phyloP scores from a whole-genome alignment of 331 rosid genomes.

The Cydonia oblonga region DNA sequence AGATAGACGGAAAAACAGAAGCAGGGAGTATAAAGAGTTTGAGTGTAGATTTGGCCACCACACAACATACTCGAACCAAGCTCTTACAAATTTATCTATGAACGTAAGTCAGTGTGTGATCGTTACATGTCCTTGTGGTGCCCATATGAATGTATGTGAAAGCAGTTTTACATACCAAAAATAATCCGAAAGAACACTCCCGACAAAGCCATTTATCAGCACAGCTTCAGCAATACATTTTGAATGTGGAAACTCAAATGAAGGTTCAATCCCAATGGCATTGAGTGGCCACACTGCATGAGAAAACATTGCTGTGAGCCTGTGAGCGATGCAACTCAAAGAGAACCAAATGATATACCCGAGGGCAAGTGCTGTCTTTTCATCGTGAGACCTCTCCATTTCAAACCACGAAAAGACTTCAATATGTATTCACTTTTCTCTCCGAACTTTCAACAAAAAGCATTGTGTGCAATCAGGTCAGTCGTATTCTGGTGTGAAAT shows the following conservation, averaged over 20 bases:
- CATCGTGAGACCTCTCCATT: neutral
- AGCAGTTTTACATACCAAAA: slow-evolving; percentile 39
- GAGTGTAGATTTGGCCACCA: neutral
- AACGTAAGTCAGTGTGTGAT: neutral
- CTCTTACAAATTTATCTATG: neutral
- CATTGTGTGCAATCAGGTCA: too few species aligned
- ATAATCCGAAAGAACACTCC: slow-evolving; percentile 58
- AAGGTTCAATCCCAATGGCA: slow-evolving; percentile 58
- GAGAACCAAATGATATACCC: neutral
- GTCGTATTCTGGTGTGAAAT: too few species aligned
- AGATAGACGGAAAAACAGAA: neutral
- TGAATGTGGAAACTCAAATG: slow-evolving; percentile 43
- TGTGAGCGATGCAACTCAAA: neutral
- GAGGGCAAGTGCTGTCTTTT: neutral
- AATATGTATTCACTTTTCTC: neutral
- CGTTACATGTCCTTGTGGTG: neutral
- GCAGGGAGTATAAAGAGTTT: neutral
- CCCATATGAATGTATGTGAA: neutral
- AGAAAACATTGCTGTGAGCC: slow-evolving; percentile 4
- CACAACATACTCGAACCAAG: neutral
- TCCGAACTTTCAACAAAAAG: neutral
- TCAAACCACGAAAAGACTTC: neutral
- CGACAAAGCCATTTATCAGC: slow-evolving; percentile 49
- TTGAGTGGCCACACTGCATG: slow-evolving; percentile 59
- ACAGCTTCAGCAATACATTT: slow-evolving; percentile 34